A percentile compares a stretch with the other conserved stretches of the same genome.
These are phyloP conservation scores for Mucuna pruriens DNA, from an alignment of 306 rosid species.

Conservation along the genomic window DNA sequence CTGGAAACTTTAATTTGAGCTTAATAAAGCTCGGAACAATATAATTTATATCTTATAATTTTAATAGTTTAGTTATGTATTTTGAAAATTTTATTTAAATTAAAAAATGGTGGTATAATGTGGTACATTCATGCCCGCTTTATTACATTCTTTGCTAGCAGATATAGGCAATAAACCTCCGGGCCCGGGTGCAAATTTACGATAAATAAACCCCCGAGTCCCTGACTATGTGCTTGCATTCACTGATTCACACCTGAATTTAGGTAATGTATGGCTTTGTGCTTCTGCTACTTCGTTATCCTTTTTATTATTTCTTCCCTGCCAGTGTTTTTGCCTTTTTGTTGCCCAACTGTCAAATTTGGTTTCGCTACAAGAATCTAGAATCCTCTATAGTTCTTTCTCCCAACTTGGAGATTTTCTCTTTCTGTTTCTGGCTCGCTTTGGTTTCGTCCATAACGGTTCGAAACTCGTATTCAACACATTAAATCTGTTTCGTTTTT, in stretches of 20 bases:
- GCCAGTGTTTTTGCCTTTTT: not conserved
- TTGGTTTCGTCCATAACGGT: not conserved
- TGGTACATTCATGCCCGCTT: too few relatives aligned
- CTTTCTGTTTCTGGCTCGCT: not conserved
- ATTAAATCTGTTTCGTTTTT: not conserved
- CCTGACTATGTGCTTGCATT: not conserved
- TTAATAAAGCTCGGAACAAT: too few relatives aligned
- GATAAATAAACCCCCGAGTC: not conserved
- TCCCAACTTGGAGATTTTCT: not conserved
- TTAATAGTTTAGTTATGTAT: too few relatives aligned
- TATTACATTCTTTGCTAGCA: too few relatives aligned
- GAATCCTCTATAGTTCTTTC: not conserved
- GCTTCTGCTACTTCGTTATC: not conserved
- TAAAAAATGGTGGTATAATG: too few relatives aligned
- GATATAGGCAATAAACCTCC: too few relatives aligned
- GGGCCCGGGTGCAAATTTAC: not conserved
- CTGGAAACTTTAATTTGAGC: too few relatives aligned
- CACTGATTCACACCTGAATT: not conserved
- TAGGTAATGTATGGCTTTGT: not conserved
- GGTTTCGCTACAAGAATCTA: not conserved
- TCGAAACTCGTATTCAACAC: conserved; percentile 4
- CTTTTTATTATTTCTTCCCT: not conserved
- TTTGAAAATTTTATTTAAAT: too few relatives aligned
- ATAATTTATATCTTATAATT: too few relatives aligned
- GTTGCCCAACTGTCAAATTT: not conserved